Evolutionary conservation across 345 rosid genomes (phyloP).

Genomic region (Eucalyptus melliodora): DNA sequence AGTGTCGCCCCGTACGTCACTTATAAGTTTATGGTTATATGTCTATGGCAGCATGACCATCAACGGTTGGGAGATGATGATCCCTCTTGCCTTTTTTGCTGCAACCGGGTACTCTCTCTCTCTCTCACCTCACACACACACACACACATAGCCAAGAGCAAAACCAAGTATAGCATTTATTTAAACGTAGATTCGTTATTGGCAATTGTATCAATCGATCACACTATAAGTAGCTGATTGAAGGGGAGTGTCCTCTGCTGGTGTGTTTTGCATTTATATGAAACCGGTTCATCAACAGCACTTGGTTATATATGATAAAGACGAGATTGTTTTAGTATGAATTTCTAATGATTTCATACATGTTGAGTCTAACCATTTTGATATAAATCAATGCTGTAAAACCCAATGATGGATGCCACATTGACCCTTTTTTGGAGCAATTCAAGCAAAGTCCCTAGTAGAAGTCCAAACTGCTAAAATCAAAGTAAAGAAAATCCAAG

Average conservation of each 20-base stretch:
- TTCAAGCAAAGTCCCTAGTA: not conserved
- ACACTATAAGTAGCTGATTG: not conserved
- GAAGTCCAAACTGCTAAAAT: not conserved
- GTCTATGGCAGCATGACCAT: slow-evolving; percentile 15
- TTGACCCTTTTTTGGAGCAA: not conserved
- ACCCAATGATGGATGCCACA: not conserved
- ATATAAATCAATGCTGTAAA: not conserved
- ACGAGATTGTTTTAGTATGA: not conserved
- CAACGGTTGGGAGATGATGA: slow-evolving; percentile 34
- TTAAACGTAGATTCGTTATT: not conserved
- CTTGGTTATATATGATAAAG: not conserved
- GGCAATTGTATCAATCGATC: not conserved
- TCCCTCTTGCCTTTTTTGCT: slow-evolving; percentile 27
- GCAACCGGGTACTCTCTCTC: slow-evolving; percentile 16
- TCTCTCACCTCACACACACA: not conserved
- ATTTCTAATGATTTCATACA: not conserved
- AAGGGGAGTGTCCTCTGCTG: not conserved
- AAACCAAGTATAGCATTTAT: not conserved
- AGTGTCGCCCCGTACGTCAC: not conserved
- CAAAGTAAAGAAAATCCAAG: not conserved
- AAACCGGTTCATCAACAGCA: not conserved
- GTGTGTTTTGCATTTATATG: not conserved
- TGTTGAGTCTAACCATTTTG: not conserved
- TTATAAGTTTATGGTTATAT: not conserved
- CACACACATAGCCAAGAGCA: not conserved